A percentile compares a stretch with the other conserved stretches of the same genome.
phyloP scores from a whole-genome alignment of 176 grass and related monocot genomes.

The Hyparrhenia diplandra region DNA sequence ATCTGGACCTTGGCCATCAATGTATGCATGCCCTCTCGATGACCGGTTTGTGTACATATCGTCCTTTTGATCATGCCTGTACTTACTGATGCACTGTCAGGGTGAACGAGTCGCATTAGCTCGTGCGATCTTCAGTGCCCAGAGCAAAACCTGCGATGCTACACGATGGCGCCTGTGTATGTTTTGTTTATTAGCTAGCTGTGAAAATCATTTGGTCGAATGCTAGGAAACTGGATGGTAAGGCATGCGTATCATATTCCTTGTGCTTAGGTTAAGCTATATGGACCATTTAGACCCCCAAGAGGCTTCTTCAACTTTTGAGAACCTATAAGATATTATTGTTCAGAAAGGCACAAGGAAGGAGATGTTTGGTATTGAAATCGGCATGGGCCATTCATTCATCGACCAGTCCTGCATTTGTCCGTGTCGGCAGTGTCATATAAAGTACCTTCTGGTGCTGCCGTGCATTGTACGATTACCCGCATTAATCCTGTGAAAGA shows the following conservation, averaged over 20 bases:
- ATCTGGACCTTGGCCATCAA: conserved; percentile 25
- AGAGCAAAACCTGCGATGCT: not conserved
- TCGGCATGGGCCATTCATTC: not conserved
- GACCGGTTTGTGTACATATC: not conserved
- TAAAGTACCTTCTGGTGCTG: not conserved
- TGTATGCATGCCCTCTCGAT: not conserved
- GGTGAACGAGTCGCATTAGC: conserved; percentile 11
- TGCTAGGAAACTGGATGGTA: not conserved
- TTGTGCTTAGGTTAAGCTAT: not conserved
- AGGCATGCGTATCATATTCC: not conserved
- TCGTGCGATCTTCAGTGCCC: not conserved
- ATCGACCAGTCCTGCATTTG: not conserved
- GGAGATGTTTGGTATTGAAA: conserved; percentile 4
- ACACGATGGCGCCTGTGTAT: not conserved
- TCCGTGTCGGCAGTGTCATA: not conserved
- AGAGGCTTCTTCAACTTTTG: not conserved
- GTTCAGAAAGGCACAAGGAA: not conserved
- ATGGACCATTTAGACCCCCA: not conserved
- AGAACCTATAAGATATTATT: not conserved
- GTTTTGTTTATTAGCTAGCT: not conserved
- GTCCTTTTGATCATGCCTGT: not conserved
- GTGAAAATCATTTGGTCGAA: not conserved
- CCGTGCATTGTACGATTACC: not conserved
- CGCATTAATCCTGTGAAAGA: not conserved
- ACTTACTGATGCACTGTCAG: not conserved